phyloP scores from a whole-genome alignment of 768 basidiomycete species.

The Sporobolomyces pararoseus region DNA sequence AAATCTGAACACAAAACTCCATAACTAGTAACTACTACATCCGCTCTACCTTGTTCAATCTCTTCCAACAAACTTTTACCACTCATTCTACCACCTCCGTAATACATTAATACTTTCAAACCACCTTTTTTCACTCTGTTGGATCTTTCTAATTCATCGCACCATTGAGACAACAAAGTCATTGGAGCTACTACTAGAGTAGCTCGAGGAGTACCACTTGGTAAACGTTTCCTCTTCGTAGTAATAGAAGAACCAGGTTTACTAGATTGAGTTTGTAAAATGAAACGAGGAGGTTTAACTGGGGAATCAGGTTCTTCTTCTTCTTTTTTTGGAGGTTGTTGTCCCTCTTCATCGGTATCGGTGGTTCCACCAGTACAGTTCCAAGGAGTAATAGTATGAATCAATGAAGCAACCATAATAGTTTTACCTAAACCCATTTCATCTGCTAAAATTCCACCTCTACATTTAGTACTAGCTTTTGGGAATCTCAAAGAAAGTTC shows the following conservation, averaged over 20 bases:
- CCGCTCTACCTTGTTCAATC: slow-evolving; percentile 61
- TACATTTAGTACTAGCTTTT: slow-evolving; percentile 66
- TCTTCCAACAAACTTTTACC: slow-evolving; percentile 55
- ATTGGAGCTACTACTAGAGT: slow-evolving; percentile 91
- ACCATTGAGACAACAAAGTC: slow-evolving; percentile 86
- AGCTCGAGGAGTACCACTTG: slow-evolving; percentile 30
- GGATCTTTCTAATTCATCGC: slow-evolving; percentile 81
- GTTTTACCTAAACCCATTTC: slow-evolving; percentile 93
- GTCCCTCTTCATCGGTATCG: background rate
- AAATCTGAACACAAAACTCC: slow-evolving; percentile 87
- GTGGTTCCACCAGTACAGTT: background rate
- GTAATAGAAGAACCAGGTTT: background rate
- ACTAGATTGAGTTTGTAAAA: slow-evolving; percentile 23
- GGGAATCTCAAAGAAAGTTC: slow-evolving; percentile 84
- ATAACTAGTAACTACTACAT: slow-evolving; percentile 82
- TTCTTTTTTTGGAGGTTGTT: background rate
- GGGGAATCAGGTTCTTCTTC: too few species aligned
- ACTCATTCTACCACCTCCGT: slow-evolving; percentile 78
- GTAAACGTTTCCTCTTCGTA: slow-evolving; percentile 4
- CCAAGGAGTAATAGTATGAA: slow-evolving; percentile 39
- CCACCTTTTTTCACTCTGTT: slow-evolving; percentile 51
- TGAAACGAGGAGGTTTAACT: background rate
- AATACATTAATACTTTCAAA: slow-evolving; percentile 70
- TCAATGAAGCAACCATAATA: slow-evolving; percentile 81
- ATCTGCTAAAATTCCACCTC: slow-evolving; percentile 87